phyloP scores from a whole-genome alignment of 352 stramenopile species.

The Hyaloperonospora arabidopsidis region DNA sequence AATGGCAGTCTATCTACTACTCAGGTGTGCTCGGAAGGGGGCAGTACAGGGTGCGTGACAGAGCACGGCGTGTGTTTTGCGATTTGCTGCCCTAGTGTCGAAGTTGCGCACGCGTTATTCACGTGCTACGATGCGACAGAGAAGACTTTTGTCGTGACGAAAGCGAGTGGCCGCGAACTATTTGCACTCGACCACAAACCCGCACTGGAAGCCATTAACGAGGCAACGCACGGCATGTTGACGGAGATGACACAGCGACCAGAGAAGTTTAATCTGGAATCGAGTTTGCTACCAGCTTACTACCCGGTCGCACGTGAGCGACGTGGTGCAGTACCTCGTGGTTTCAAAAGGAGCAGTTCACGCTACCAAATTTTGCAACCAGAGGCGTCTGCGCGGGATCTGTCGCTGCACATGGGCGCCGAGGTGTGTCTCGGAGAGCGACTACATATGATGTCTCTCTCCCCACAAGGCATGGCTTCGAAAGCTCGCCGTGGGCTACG shows the following conservation, averaged over 20 bases:
- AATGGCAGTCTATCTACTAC: conserved; percentile 33
- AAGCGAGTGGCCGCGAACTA: conserved; percentile 53
- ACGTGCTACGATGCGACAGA: conserved; percentile 78
- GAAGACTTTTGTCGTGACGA: conserved; percentile 58
- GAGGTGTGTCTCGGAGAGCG: conserved; percentile 54
- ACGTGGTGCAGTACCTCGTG: conserved; percentile 25
- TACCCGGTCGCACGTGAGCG: conserved; percentile 60
- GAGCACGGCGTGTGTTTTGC: conserved; percentile 65
- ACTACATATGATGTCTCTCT: conserved; percentile 71
- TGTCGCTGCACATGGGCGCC: conserved; percentile 45
- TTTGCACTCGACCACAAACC: conserved; percentile 62
- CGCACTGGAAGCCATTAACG: conserved; percentile 61
- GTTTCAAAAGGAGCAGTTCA: conserved; percentile 36
- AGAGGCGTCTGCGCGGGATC: conserved; percentile 40
- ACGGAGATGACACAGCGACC: conserved; percentile 51
- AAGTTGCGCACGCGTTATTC: conserved; percentile 71
- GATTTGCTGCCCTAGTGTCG: conserved; percentile 71
- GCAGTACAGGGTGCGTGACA: conserved; percentile 50
- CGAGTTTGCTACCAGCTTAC: conserved; percentile 58
- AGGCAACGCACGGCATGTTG: conserved; percentile 66
- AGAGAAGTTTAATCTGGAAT: conserved; percentile 58
- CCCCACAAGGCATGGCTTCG: conserved; percentile 39
- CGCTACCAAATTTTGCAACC: conserved; percentile 70
- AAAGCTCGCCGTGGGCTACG: conserved; percentile 44
- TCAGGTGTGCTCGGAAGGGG: conserved; percentile 73